Base-by-base conservation (phyloP, 192 early-diverging fungal genomes). In the Backusella circina region DNA sequence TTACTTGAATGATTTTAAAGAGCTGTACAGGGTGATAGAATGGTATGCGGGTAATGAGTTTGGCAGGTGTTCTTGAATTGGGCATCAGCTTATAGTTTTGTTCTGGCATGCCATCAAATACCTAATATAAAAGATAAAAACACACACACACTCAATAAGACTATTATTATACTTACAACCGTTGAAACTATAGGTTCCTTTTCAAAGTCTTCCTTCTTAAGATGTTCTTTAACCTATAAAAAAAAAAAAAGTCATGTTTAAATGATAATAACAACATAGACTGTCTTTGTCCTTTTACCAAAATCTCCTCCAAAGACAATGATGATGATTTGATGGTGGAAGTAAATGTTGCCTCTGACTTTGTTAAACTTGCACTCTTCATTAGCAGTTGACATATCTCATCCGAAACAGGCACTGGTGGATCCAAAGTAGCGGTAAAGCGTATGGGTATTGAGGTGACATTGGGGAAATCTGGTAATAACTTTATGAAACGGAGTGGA, bases 1-100 rank as follows among this genome's bases (percentile, higher is more conserved):
- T 23, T 70, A 81, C 79, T 73, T 74, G 75, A 28, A 72, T 65
- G 36, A 81, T 81, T 39, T 50, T 65, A 74, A 64, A 77, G 5
- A 81, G 57, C 36, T 81, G 79, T 16, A 41, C 72, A 65, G 75
- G 79, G 39, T 81, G 79, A 6, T 73, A 44, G n/a, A 81, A 81
- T 21, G 79, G 75, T 26, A 81, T 72, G 4, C 79, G 75, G 16
- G 70, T 36, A 10, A 81, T 8, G 13, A 81, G 39, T 73, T 77
- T 81, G 32, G 72, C 79, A 73, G 47, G 30, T 30, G 72, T 73
- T 21, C 31, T 23, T 64, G 44, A 44, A 41, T 30, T 30, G 1
- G 39, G 30, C 32, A 73, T 44, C 77, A 65, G 64, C 64, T 78
- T 65, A 44, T 78, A 78, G 10, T 32, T 32, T 41, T 78, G 77